Percentiles rank a stretch among this genome's conserved stretches.
Evolutionary conservation across 345 rosid genomes (phyloP).

Genomic region (Hypericum androsaemum): DNA sequence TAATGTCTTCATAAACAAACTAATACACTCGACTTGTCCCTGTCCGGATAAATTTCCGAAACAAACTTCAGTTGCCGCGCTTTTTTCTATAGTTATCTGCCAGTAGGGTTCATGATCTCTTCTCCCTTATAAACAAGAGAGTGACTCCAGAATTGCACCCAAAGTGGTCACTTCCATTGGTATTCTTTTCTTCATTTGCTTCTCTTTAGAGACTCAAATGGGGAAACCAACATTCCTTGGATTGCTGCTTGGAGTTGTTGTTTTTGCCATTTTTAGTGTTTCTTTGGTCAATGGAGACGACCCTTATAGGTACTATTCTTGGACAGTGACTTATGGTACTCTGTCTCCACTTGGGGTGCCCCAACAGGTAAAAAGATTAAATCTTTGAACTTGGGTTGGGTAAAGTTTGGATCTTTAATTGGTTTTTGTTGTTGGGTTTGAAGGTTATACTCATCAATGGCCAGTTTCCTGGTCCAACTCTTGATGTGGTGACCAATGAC

Average conservation of each 20-base stretch:
- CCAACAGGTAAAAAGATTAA: constrained; percentile 53
- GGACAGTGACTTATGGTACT: constrained; percentile 59
- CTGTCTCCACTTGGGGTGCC: constrained; percentile 56
- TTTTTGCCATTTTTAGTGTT: constrained; percentile 18
- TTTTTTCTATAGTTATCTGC: too few relatives aligned
- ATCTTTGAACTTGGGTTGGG: background rate
- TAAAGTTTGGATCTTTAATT: too few relatives aligned
- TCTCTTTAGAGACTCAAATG: constrained; percentile 15
- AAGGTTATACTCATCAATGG: constrained; percentile 95
- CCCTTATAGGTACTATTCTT: constrained; percentile 42
- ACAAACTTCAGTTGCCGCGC: too few relatives aligned
- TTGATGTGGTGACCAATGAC: constrained; percentile 88
- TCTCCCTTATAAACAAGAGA: too few relatives aligned
- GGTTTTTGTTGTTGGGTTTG: background rate
- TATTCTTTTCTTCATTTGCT: background rate
- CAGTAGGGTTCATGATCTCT: too few relatives aligned
- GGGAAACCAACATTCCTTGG: constrained; percentile 8
- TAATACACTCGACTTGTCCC: too few relatives aligned
- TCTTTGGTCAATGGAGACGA: constrained; percentile 44
- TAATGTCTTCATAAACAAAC: too few relatives aligned
- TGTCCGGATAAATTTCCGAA: too few relatives aligned
- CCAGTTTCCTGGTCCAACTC: constrained; percentile 92
- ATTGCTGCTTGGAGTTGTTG: constrained; percentile 23
- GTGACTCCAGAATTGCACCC: too few relatives aligned
- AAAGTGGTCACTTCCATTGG: background rate